Conservation (phyloP, 768 basidiomycete genomes). For the Termitomyces sp. region DNA sequence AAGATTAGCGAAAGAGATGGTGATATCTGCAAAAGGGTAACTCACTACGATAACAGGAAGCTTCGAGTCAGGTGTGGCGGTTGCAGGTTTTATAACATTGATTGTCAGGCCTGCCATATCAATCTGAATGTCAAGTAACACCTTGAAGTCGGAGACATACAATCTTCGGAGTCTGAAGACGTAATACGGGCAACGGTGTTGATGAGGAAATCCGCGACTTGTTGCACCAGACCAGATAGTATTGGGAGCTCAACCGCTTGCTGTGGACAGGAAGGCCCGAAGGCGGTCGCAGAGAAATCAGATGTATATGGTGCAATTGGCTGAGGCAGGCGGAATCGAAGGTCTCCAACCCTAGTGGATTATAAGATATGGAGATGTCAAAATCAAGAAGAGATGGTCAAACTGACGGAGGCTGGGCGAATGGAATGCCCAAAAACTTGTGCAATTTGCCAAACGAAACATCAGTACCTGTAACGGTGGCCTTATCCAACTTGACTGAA, state of each 20-base stretch:
- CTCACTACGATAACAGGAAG: constrained; percentile 37
- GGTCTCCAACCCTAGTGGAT: constrained; percentile 25
- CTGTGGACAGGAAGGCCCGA: constrained; percentile 44
- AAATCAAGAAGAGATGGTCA: neutral
- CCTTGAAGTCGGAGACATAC: constrained; percentile 21
- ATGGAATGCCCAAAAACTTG: constrained; percentile 46
- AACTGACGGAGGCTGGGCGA: constrained; percentile 45
- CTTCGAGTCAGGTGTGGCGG: constrained; percentile 24
- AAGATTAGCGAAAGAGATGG: neutral
- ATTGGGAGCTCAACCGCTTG: constrained; percentile 28
- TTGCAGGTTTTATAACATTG: constrained; percentile 34
- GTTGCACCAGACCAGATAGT: constrained; percentile 21
- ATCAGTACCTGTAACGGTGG: constrained; percentile 34
- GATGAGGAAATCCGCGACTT: constrained; percentile 22
- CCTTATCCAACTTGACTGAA: constrained; percentile 35
- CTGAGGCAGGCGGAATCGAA: constrained; percentile 39
- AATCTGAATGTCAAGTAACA: constrained; percentile 11
- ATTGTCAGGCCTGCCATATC: constrained; percentile 30
- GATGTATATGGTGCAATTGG: constrained; percentile 32
- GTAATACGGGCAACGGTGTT: constrained; percentile 20
- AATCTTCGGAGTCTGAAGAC: constrained; percentile 35
- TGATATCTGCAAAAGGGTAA: neutral
- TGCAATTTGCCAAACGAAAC: constrained; percentile 22
- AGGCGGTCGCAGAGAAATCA: constrained; percentile 29
- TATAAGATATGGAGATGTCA: neutral